These are phyloP conservation scores for Lodderomyces beijingensis DNA, from an alignment of 1,139 yeast species.

Conservation along the genomic window DNA sequence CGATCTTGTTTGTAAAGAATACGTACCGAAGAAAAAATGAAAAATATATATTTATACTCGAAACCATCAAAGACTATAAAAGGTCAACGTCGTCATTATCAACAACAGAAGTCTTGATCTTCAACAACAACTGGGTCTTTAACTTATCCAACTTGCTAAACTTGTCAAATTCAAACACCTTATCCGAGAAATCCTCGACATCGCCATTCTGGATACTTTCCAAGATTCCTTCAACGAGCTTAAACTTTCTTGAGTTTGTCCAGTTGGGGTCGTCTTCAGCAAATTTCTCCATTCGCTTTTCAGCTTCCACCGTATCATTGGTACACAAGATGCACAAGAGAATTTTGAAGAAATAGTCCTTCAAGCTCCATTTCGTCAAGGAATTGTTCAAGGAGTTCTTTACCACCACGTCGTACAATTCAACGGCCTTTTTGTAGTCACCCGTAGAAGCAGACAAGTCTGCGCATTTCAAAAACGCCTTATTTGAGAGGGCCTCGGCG, in stretches of 20 bases:
- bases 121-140: constrained; percentile 82
- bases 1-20: too few relatives aligned
- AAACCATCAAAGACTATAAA: too few relatives aligned
- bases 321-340: constrained; percentile 78
- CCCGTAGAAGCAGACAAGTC: constrained; percentile 79
- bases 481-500: constrained; percentile 86
- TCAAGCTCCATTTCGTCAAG: constrained; percentile 84
- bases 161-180: constrained; percentile 81
- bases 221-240: constrained; percentile 58
- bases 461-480: constrained; percentile 85
- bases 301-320: constrained; percentile 83
- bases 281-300: constrained; percentile 62
- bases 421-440: constrained; percentile 69
- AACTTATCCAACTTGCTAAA: constrained; percentile 86
- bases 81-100: constrained; percentile 66
- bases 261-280: constrained; percentile 74
- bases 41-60: too few relatives aligned
- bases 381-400: constrained; percentile 71
- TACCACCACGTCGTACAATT: constrained; percentile 71
- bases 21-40: too few relatives aligned
- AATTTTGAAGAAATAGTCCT: constrained; percentile 85
- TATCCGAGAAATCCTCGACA: constrained; percentile 67
- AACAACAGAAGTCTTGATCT: constrained; percentile 70
- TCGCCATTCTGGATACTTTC: constrained; percentile 79
- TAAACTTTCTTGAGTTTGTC: constrained; percentile 72